Evolutionary conservation across 768 basidiomycete genomes (phyloP).

Genomic region (Suillus cothurnatus): DNA sequence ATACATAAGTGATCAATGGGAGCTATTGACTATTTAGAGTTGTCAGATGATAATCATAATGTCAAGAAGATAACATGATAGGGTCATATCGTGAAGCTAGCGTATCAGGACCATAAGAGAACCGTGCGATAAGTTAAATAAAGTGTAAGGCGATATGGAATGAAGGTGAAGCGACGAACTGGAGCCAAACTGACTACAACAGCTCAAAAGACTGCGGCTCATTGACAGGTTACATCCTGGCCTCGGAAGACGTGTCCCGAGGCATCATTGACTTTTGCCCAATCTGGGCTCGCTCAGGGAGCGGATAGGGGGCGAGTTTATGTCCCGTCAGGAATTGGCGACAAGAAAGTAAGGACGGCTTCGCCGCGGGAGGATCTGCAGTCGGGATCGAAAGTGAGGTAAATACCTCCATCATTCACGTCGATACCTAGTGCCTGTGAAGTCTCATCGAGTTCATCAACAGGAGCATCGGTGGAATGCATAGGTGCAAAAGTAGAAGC

Average conservation of each 20-base stretch:
- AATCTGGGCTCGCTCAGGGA: slow-evolving; percentile 23
- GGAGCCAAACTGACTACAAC: not conserved
- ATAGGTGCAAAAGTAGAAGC: not conserved
- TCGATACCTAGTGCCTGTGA: slow-evolving; percentile 12
- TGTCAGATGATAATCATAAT: not conserved
- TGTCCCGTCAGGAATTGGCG: slow-evolving; percentile 24
- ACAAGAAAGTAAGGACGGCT: slow-evolving; percentile 22
- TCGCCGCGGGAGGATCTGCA: slow-evolving; percentile 26
- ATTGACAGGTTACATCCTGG: slow-evolving; percentile 19
- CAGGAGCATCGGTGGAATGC: not conserved
- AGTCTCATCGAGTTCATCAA: not conserved
- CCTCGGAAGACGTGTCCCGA: not conserved
- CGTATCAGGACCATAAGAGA: not conserved
- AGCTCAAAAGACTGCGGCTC: slow-evolving; percentile 22
- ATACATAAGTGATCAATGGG: not conserved
- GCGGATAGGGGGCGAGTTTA: slow-evolving; percentile 26
- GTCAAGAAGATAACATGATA: slow-evolving; percentile 3
- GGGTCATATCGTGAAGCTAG: slow-evolving; percentile 4
- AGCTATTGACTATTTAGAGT: slow-evolving; percentile 6
- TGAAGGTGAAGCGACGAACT: slow-evolving; percentile 6
- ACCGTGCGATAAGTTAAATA: not conserved
- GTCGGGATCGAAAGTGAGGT: slow-evolving; percentile 30
- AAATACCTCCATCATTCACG: slow-evolving; percentile 25
- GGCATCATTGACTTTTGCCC: not conserved
- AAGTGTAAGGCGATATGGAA: not conserved